Evolutionary conservation across 2,329 filamentous ascomycete species (phyloP).

Genomic region (Aspergillus tubingensis): DNA sequence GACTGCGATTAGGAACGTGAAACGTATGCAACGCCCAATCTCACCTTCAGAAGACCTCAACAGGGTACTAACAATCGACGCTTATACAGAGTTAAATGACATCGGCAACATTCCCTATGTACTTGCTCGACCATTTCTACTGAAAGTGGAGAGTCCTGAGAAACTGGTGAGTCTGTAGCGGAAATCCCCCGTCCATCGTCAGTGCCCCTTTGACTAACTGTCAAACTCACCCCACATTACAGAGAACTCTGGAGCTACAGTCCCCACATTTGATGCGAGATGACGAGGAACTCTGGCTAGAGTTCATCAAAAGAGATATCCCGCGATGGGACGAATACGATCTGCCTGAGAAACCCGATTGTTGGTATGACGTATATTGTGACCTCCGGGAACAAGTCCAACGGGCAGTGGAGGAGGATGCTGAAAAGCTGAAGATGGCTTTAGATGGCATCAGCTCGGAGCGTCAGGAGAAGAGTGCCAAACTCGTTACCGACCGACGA

Average conservation of each 20-base stretch:
- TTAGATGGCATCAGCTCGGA: conserved; percentile 60
- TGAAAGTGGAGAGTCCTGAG: conserved; percentile 68
- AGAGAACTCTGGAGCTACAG: conserved; percentile 67
- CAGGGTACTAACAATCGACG: conserved; percentile 4
- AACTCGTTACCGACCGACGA: conserved; percentile 54
- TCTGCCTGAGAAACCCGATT: conserved; percentile 64
- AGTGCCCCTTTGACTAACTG: conserved; percentile 4
- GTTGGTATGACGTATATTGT: conserved; percentile 78
- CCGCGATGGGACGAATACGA: conserved; percentile 67
- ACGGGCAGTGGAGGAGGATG: conserved; percentile 59
- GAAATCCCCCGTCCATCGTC: background rate
- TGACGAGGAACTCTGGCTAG: conserved; percentile 73
- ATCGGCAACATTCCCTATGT: conserved; percentile 71
- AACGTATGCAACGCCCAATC: conserved; percentile 30
- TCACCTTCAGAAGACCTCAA: background rate
- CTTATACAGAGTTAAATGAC: conserved; percentile 59
- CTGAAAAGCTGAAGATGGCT: conserved; percentile 59
- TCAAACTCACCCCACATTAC: conserved; percentile 3
- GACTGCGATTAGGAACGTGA: conserved; percentile 41
- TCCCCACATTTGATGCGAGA: conserved; percentile 74
- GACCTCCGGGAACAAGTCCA: conserved; percentile 65
- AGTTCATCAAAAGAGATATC: conserved; percentile 77
- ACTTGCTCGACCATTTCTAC: conserved; percentile 67
- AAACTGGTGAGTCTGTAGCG: conserved; percentile 62
- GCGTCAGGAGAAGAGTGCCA: conserved; percentile 59